Evolutionary conservation across 768 basidiomycete genomes (phyloP).

Genomic region (Trametes sanguinea): DNA sequence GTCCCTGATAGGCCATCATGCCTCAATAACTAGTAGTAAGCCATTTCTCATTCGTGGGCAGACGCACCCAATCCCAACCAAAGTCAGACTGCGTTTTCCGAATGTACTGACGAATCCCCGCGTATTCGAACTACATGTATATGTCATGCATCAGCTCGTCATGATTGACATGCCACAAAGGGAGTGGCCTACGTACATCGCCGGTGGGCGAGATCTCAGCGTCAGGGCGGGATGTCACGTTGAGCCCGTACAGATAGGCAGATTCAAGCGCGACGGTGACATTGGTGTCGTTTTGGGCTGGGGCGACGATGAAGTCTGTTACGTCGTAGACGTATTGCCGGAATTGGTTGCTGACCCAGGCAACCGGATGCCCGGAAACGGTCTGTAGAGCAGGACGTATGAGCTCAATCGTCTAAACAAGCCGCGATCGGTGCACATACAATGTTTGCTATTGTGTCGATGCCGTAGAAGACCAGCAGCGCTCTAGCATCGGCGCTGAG

Average conservation of each 20-base stretch:
- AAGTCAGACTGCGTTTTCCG: slow-evolving; percentile 57
- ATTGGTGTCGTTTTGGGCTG: slow-evolving; percentile 40
- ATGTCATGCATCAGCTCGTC: background rate
- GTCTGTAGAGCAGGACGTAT: slow-evolving; percentile 36
- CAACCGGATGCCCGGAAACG: slow-evolving; percentile 50
- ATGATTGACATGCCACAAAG: too few species aligned
- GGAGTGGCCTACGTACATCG: slow-evolving; percentile 20
- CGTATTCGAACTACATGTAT: slow-evolving; percentile 49
- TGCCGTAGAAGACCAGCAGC: slow-evolving; percentile 55
- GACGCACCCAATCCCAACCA: slow-evolving; percentile 61
- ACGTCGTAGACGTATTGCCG: slow-evolving; percentile 56
- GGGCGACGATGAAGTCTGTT: slow-evolving; percentile 41
- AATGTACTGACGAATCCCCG: slow-evolving; percentile 48
- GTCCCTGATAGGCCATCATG: slow-evolving; percentile 39
- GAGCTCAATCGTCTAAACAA: too few species aligned
- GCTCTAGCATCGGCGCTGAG: slow-evolving; percentile 25
- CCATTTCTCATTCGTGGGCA: background rate
- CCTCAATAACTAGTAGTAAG: background rate
- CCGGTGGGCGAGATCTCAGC: slow-evolving; percentile 44
- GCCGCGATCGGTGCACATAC: slow-evolving; percentile 34
- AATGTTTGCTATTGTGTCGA: slow-evolving; percentile 60
- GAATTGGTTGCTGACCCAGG: slow-evolving; percentile 62
- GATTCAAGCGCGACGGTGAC: slow-evolving; percentile 55
- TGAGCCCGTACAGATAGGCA: slow-evolving; percentile 53
- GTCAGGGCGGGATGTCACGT: slow-evolving; percentile 52